Evolutionary conservation across 2,329 filamentous ascomycete genomes (phyloP), one percentile per base, ranked within the genome.

Genomic region (Thielaviopsis punctulata): DNA sequence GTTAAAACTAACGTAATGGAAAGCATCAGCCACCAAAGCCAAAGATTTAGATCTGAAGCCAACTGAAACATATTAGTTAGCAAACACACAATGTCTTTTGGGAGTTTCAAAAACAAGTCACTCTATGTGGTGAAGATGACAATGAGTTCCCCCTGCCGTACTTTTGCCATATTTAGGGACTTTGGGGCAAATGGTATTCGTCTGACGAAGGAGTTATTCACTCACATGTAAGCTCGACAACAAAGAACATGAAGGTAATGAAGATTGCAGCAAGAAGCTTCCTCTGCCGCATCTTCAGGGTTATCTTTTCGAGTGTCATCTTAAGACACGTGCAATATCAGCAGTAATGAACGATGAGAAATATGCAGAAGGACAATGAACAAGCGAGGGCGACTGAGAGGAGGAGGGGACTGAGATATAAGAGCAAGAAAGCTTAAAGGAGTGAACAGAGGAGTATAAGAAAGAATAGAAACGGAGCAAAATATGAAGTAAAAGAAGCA

Each of bases 1-100:
- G 12, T 30, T 12, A 15, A 15, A 25, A 60, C 74, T 56, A 66
- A 84, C 80, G 61, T 86, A 86, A 62, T 88, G 84, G 59, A 88
- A 87, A 1, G 85, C 82, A 69, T 89, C 84, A 24, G 84, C 83
- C 23, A 88, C 69, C 2, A 89, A 69, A 1, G 82, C 82, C 10
- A 89, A 69, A 0, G 84, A 87, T 50, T 72, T 71, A 1, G 84
- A 87, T 55, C 78, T 79, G 59, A 85, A 82, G 2, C 81, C 81
- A 55, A 82, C 76, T 77, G 56, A 13, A 27, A 41, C 45, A 24
- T 21, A 10, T 33, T 45, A 43, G 30, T 56, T 39, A 56, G 49
- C 48, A 52, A 41, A 19, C 33, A 19, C 5, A 18, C 36, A 41
- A 18, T 4, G 2, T 19, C 15, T 41, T 5, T 9, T n/a, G 9